These are phyloP conservation scores for Metschnikowia peoriensis DNA, from an alignment of 805 yeast species.

Conservation along the genomic window DNA sequence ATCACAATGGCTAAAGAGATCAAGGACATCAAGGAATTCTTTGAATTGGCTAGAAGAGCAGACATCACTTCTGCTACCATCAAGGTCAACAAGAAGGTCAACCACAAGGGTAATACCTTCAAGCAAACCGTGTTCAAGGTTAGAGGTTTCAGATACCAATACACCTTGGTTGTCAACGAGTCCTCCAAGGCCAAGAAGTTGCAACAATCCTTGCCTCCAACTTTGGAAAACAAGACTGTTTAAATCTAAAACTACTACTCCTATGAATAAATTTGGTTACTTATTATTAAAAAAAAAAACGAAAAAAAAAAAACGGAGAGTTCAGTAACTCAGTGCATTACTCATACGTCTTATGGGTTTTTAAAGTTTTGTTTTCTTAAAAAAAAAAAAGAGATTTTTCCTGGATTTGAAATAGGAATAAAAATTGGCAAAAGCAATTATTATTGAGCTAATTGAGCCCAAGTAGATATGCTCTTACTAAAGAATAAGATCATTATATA, in stretches of 20 bases:
- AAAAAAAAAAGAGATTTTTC: no score
- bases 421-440: no score
- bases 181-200: slow-evolving; percentile 96
- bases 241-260: slow-evolving; percentile 20
- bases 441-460: no score
- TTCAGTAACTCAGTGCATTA: no score
- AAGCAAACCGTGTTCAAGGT: slow-evolving; percentile 98
- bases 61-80: slow-evolving; percentile 92
- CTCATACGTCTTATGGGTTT: no score
- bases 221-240: slow-evolving; percentile 63
- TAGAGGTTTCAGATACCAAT: slow-evolving; percentile 91
- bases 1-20: slow-evolving; percentile 56
- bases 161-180: slow-evolving; percentile 94
- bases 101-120: slow-evolving; percentile 77
- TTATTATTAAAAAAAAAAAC: no score
- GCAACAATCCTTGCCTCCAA: slow-evolving; percentile 96
- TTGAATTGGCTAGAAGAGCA: slow-evolving; percentile 93
- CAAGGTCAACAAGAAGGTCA: slow-evolving; percentile 85
- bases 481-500: no score
- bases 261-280: slow-evolving; percentile 13
- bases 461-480: no score
- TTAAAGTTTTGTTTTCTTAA: no score
- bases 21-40: slow-evolving; percentile 95
- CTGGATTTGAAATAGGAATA: no score
- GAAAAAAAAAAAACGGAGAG: no score